Evolutionary conservation across 1,284 basidiomycete species (phyloP).

Genomic region (Psilocybe mexicana): DNA sequence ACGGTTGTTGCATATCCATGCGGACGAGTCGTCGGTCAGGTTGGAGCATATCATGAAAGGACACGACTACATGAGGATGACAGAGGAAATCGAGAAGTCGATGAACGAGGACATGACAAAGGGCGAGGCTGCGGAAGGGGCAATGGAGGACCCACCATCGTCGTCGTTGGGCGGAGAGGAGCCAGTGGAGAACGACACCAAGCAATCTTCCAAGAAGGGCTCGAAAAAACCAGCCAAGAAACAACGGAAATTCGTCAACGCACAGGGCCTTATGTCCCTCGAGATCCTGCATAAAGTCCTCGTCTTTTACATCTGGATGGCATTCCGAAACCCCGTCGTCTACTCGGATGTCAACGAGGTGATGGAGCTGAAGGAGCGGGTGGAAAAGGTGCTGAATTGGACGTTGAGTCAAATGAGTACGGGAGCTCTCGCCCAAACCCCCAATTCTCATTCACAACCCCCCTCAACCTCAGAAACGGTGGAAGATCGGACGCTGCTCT

Average conservation of each 20-base stretch:
- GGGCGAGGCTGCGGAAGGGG: background rate
- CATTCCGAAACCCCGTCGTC: slow-evolving; percentile 73
- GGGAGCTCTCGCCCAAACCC: background rate
- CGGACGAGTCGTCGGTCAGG: slow-evolving; percentile 37
- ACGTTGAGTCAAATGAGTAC: slow-evolving; percentile 46
- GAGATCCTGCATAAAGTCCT: slow-evolving; percentile 85
- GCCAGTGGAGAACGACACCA: no score
- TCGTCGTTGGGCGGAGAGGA: no score
- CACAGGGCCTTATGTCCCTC: slow-evolving; percentile 39
- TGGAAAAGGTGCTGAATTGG: slow-evolving; percentile 74
- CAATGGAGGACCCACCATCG: no score
- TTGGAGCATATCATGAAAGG: slow-evolving; percentile 32
- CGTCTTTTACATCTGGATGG: slow-evolving; percentile 87
- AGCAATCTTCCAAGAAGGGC: no score
- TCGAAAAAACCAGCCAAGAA: slow-evolving; percentile 5
- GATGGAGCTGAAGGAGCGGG: slow-evolving; percentile 53
- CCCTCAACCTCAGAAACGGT: no score
- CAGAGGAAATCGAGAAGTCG: slow-evolving; percentile 38
- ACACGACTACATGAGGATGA: slow-evolving; percentile 41
- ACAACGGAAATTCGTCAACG: slow-evolving; percentile 20
- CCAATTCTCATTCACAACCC: no score
- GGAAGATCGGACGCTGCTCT: no score
- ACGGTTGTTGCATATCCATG: slow-evolving; percentile 38
- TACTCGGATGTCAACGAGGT: slow-evolving; percentile 59
- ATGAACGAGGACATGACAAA: background rate